phyloP scores from a whole-genome alignment of 108 stramenopile species.

The Schizochytrium sp. region DNA sequence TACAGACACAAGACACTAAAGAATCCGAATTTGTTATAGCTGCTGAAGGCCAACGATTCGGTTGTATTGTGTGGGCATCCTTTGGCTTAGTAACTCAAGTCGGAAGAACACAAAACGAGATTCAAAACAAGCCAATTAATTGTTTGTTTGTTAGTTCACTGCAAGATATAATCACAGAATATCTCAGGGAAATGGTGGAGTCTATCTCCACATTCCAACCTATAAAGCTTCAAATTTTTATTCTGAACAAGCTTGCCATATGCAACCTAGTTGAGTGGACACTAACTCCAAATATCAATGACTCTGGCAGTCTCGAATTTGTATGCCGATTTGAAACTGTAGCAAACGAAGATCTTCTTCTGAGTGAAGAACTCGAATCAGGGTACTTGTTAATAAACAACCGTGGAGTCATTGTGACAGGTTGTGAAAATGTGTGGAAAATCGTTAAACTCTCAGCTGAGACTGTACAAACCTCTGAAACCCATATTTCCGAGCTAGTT shows the following conservation, averaged over 20 bases:
- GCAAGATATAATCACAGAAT: background rate
- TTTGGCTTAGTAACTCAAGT: background rate
- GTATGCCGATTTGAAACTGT: background rate
- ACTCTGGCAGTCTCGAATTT: background rate
- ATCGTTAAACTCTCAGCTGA: background rate
- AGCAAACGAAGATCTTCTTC: background rate
- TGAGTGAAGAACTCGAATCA: background rate
- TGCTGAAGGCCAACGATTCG: background rate
- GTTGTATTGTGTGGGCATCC: constrained; percentile 18
- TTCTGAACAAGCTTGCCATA: background rate
- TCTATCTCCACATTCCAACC: background rate
- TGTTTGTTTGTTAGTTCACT: background rate
- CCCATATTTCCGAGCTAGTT: background rate
- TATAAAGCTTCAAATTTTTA: background rate
- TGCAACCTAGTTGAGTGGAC: background rate
- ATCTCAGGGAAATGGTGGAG: background rate
- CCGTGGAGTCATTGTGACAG: background rate
- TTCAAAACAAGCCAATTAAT: background rate
- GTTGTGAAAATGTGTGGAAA: background rate
- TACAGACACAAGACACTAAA: background rate
- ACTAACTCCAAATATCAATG: background rate
- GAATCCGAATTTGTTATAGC: background rate
- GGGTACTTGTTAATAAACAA: background rate
- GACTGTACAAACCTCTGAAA: background rate
- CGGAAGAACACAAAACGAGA: background rate